Conservation (phyloP, 345 rosid genomes). For the Aquilaria yunnanensis region DNA sequence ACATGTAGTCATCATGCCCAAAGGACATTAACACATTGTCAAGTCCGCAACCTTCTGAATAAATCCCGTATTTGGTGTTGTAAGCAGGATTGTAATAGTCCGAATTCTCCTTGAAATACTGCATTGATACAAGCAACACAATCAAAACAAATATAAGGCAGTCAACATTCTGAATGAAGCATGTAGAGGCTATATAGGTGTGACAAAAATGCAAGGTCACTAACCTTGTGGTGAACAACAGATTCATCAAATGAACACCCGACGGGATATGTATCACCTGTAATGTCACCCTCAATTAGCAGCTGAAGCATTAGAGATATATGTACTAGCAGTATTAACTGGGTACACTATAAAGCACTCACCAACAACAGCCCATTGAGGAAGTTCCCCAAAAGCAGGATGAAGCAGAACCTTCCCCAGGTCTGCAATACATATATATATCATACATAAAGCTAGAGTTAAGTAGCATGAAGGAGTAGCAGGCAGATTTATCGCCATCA, state of each 20-base stretch:
- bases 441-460: too few species aligned
- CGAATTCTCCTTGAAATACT: conserved; percentile 59
- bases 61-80: conserved; percentile 49
- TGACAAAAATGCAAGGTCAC: not conserved
- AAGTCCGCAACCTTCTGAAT: conserved; percentile 51
- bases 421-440: conserved; percentile 30
- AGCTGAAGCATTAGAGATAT: not conserved
- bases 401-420: conserved; percentile 81
- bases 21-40: conserved; percentile 57
- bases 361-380: conserved; percentile 97
- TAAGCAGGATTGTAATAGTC: conserved; percentile 41
- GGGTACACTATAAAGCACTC: conserved; percentile 11
- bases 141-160: not conserved
- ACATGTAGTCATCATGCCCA: conserved; percentile 78
- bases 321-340: not conserved
- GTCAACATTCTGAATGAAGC: not conserved
- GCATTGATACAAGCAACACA: not conserved
- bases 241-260: conserved; percentile 80
- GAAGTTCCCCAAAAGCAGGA: conserved; percentile 70
- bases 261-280: conserved; percentile 79
- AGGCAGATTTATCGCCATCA: not conserved
- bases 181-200: not conserved
- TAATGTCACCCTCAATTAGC: not conserved
- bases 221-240: conserved; percentile 75
- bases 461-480: not conserved